A percentile compares a stretch with the other conserved stretches of the same genome.
These are phyloP conservation scores for Globisporangium orthogonon DNA, from an alignment of 352 stramenopile species.

Conservation along the genomic window DNA sequence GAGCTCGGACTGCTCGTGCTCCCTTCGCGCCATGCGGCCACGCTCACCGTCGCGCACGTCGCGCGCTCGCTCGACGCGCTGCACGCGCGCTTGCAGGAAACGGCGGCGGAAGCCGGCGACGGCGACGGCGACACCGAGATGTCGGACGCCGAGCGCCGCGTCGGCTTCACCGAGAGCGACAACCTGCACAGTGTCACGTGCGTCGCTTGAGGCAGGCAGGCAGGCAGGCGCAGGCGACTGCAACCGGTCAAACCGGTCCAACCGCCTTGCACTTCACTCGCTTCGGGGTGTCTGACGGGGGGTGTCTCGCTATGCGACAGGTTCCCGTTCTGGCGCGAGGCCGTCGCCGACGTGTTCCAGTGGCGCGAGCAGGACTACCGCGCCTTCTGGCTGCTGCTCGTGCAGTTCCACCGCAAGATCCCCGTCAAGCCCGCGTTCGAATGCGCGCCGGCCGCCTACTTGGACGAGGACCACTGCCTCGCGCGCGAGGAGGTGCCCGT, in stretches of 20 bases:
- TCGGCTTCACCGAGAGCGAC: slow-evolving; percentile 47
- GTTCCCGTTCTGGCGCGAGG: slow-evolving; percentile 59
- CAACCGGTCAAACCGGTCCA: not conserved
- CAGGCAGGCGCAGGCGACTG: no score
- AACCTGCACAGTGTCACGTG: slow-evolving; percentile 39
- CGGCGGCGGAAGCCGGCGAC: slow-evolving; percentile 1
- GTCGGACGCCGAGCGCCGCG: slow-evolving; percentile 14
- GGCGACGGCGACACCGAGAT: slow-evolving; percentile 29
- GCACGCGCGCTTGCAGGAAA: slow-evolving; percentile 33
- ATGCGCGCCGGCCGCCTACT: slow-evolving; percentile 12
- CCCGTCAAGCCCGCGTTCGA: slow-evolving; percentile 21
- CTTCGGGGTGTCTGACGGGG: no score
- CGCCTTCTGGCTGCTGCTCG: slow-evolving; percentile 75
- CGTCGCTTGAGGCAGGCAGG: not conserved
- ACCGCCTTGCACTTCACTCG: not conserved
- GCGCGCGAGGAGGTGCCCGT: slow-evolving; percentile 47
- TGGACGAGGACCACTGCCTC: slow-evolving; percentile 57
- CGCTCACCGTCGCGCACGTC: slow-evolving; percentile 57
- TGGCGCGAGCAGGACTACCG: slow-evolving; percentile 81
- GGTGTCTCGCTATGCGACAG: slow-evolving; percentile 1
- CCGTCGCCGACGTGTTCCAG: slow-evolving; percentile 54
- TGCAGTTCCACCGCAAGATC: slow-evolving; percentile 74
- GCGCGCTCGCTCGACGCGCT: slow-evolving; percentile 54
- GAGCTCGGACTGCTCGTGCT: slow-evolving; percentile 74
- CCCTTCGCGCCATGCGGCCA: slow-evolving; percentile 59